These are phyloP conservation scores for Xylaria sp. DNA, from an alignment of 2,329 filamentous ascomycete genomes.

Conservation along the genomic window DNA sequence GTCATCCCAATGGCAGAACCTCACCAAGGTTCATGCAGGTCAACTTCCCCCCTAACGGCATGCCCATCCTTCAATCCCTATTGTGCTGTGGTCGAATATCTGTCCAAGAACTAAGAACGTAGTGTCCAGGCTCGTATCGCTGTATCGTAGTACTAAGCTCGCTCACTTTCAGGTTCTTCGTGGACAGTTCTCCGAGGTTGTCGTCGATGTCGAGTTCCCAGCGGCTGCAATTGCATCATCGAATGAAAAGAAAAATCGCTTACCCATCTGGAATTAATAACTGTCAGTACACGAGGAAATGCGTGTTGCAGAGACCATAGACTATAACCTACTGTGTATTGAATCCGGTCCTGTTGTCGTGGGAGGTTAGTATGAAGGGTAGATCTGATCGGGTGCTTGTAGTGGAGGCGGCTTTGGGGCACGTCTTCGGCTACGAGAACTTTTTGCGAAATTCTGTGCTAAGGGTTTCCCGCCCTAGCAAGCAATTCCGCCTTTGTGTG, in stretches of 20 bases:
- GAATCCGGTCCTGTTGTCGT: constrained; percentile 57
- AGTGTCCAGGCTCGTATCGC: background rate
- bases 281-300: constrained; percentile 39
- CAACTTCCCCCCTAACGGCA: background rate
- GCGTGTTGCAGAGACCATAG: constrained; percentile 15
- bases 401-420: constrained; percentile 43
- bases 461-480: constrained; percentile 51
- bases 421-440: constrained; percentile 46
- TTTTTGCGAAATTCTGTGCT: constrained; percentile 49
- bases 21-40: background rate
- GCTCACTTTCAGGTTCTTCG: background rate
- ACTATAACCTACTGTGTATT: constrained; percentile 61
- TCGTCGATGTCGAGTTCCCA: constrained; percentile 24
- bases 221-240: constrained; percentile 38
- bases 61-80: background rate
- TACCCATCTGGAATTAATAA: constrained; percentile 48
- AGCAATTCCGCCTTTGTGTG: constrained; percentile 33
- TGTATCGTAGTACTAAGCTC: background rate
- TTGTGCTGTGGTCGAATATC: background rate
- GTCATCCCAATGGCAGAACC: background rate
- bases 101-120: background rate
- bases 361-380: constrained; percentile 46
- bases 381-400: constrained; percentile 41
- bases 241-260: constrained; percentile 42
- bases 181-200: background rate